phyloP scores from a whole-genome alignment of 805 yeast species.

The Dipodascopsis uninucleata region DNA sequence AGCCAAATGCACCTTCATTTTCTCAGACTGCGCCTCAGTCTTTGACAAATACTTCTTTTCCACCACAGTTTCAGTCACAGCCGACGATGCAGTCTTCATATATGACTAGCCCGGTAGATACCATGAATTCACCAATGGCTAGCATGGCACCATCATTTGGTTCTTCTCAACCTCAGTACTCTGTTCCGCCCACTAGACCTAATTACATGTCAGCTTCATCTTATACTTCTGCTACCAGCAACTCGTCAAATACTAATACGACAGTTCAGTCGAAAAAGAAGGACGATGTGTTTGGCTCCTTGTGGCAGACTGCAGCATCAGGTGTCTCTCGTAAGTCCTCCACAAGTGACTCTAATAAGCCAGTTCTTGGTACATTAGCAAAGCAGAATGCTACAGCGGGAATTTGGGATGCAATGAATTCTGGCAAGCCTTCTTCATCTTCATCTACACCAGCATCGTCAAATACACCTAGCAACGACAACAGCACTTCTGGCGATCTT shows the following conservation, averaged over 20 bases:
- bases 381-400: conserved; percentile 33
- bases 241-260: conserved; percentile 4
- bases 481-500: too few relatives aligned
- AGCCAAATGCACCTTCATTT: neutral
- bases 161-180: conserved; percentile 2
- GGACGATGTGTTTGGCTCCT: conserved; percentile 41
- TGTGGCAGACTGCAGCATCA: conserved; percentile 38
- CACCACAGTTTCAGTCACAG: too few relatives aligned
- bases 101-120: too few relatives aligned
- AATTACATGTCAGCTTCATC: conserved; percentile 18
- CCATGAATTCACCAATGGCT: too few relatives aligned
- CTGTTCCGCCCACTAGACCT: too few relatives aligned
- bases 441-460: conserved; percentile 96
- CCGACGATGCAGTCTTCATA: too few relatives aligned
- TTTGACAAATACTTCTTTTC: too few relatives aligned
- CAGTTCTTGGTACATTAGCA: conserved; percentile 31
- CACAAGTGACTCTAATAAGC: conserved; percentile 1
- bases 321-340: conserved; percentile 22
- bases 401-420: conserved; percentile 32
- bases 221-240: conserved; percentile 22
- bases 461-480: conserved; percentile 50
- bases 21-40: conserved; percentile 10
- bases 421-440: conserved; percentile 51
- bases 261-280: conserved; percentile 15
- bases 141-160: too few relatives aligned